Conservation (phyloP, 2,329 filamentous ascomycete species). For the Clonostachys solani region DNA sequence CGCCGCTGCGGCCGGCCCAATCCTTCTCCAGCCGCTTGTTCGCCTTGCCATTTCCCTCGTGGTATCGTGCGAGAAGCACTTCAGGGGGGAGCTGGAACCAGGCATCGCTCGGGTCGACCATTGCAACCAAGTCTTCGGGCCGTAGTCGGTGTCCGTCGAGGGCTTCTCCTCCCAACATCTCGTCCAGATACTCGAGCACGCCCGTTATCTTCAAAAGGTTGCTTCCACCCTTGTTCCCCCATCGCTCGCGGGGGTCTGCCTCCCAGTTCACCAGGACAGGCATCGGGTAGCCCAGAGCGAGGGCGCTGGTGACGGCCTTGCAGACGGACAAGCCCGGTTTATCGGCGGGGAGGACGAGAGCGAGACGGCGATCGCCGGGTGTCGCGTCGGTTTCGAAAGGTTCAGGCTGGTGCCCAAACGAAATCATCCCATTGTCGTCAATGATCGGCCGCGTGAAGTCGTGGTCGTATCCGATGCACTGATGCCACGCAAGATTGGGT, state of each 20-base stretch:
- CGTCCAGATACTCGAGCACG: constrained; percentile 9
- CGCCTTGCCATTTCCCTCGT: constrained; percentile 7
- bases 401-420: not conserved
- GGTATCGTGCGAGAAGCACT: constrained; percentile 14
- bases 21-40: constrained; percentile 8
- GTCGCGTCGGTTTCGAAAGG: not conserved
- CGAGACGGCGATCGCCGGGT: constrained; percentile 5
- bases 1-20: constrained; percentile 3
- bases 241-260: constrained; percentile 3
- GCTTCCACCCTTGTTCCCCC: constrained; percentile 3
- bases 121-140: constrained; percentile 10
- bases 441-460: too few relatives aligned
- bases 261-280: constrained; percentile 12
- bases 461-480: too few relatives aligned
- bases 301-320: constrained; percentile 10
- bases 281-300: constrained; percentile 10
- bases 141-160: constrained; percentile 1
- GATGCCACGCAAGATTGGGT: too few relatives aligned
- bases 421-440: too few relatives aligned
- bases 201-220: constrained; percentile 12
- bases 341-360: constrained; percentile 9
- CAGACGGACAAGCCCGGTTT: constrained; percentile 8
- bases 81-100: constrained; percentile 19
- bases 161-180: not conserved
- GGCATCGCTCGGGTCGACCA: constrained; percentile 17